phyloP scores from a whole-genome alignment of 345 rosid genomes.

The Lepidium aucheri region DNA sequence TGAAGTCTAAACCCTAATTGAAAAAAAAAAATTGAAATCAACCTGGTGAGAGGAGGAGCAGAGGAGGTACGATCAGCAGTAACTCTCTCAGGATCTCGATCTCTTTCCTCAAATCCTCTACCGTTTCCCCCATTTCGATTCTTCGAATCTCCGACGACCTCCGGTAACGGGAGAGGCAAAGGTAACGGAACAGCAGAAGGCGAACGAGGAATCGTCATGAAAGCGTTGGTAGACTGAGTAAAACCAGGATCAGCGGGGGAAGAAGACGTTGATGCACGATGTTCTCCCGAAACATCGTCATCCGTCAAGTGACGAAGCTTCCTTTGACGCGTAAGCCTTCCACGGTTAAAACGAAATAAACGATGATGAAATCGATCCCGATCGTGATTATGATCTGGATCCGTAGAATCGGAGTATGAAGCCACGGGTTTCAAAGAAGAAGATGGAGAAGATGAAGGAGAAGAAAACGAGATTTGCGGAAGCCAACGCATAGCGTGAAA shows the following conservation, averaged over 20 bases:
- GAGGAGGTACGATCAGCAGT: slow-evolving; percentile 30
- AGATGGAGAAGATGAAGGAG: slow-evolving; percentile 24
- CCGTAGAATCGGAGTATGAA: slow-evolving; percentile 20
- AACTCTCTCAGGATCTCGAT: slow-evolving; percentile 17
- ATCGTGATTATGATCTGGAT: slow-evolving; percentile 5
- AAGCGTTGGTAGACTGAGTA: slow-evolving; percentile 28
- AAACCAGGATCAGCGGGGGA: slow-evolving; percentile 4
- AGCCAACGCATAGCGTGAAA: slow-evolving; percentile 75
- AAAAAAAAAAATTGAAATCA: background rate
- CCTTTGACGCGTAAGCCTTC: slow-evolving; percentile 47
- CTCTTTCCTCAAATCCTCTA: slow-evolving; percentile 32
- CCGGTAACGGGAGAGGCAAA: slow-evolving; percentile 46
- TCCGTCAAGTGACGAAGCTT: slow-evolving; percentile 54
- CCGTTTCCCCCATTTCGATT: slow-evolving; percentile 26
- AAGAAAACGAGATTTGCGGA: slow-evolving; percentile 43
- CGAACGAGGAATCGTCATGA: slow-evolving; percentile 16
- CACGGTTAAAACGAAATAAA: slow-evolving; percentile 24
- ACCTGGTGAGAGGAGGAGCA: slow-evolving; percentile 41
- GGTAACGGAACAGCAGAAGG: slow-evolving; percentile 54
- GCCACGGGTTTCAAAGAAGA: slow-evolving; percentile 22
- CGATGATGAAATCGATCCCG: slow-evolving; percentile 17
- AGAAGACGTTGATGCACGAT: slow-evolving; percentile 12
- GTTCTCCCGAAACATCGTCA: slow-evolving; percentile 29
- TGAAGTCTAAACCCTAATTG: background rate
- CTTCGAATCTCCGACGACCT: slow-evolving; percentile 32